phyloP scores from a whole-genome alignment of 2,329 filamentous ascomycete species.

The Daldinia sp. region DNA sequence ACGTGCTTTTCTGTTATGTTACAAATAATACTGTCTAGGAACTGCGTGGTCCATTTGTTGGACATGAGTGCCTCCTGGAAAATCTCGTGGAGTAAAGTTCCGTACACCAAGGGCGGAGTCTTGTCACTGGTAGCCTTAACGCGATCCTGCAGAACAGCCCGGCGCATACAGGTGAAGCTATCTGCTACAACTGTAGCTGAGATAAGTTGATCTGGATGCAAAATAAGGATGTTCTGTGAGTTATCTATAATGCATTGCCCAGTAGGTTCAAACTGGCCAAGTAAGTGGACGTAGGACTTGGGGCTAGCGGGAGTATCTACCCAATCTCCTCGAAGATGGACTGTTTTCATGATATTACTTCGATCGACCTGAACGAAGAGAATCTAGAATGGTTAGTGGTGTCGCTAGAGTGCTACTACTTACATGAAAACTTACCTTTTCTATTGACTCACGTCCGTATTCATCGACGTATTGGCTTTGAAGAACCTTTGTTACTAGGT shows the following conservation, averaged over 20 bases:
- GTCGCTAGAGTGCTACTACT: neutral
- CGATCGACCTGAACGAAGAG: slow-evolving; percentile 85
- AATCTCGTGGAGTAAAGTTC: slow-evolving; percentile 92
- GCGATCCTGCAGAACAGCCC: slow-evolving; percentile 92
- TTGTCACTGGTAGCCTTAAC: slow-evolving; percentile 90
- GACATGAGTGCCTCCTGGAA: slow-evolving; percentile 90
- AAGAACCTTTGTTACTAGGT: slow-evolving; percentile 80
- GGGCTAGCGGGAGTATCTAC: slow-evolving; percentile 80
- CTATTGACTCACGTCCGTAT: slow-evolving; percentile 68
- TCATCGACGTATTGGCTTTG: slow-evolving; percentile 76
- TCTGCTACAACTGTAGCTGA: slow-evolving; percentile 97
- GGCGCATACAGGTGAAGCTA: slow-evolving; percentile 90
- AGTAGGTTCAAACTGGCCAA: slow-evolving; percentile 77
- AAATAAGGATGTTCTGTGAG: slow-evolving; percentile 82
- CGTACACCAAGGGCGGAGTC: slow-evolving; percentile 86
- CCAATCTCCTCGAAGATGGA: slow-evolving; percentile 89
- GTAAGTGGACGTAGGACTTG: slow-evolving; percentile 86
- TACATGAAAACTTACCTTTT: slow-evolving; percentile 72
- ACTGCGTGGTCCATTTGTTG: slow-evolving; percentile 82
- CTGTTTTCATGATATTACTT: slow-evolving; percentile 72
- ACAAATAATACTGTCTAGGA: slow-evolving; percentile 75
- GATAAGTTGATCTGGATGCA: slow-evolving; percentile 95
- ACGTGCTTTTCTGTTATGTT: slow-evolving; percentile 80
- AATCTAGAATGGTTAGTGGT: slow-evolving; percentile 65
- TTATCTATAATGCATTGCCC: slow-evolving; percentile 88